Evolutionary conservation across 1,284 basidiomycete genomes (phyloP), one percentile per base, ranked within the genome.

Genomic region (Nidula niveotomentosa): DNA sequence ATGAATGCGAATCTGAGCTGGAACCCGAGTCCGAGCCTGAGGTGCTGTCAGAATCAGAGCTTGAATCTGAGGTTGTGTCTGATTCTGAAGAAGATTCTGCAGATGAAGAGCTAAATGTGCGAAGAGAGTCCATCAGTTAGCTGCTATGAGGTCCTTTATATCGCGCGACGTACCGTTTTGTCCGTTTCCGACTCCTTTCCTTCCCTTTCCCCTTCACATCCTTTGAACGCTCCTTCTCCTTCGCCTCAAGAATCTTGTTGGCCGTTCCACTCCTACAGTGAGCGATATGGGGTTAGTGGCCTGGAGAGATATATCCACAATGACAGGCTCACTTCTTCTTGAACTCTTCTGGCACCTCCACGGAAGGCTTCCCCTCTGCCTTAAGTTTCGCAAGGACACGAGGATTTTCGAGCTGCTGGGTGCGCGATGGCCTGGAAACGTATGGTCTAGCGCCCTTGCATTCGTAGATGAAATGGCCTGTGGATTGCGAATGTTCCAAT

Each of bases 311-410:
- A 45, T 6, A 35, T 8, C 17, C 3, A 34, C 36, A 17, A 43
- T 18, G 30, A 39, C 44, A 4, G 37, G 76, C 81, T 43, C 55
- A 91, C 90, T 88, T 88, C 59, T 72, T 81, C 76, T 84, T 90
- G 69, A 92, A 91, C 67, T 92, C 90, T 57, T 91, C 90, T 6
- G 90, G 90, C 9, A 91, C 83, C 60, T 90, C 88, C 0, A 88
- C 82, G 6, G 83, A 84, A 5, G 90, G 88, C 56, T 85, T 84
- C 10, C 84, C 84, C 1, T 83, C 81, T 0, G 76, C 73, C 67
- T 84, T 88, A 44, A 88, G 68, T 65, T 90, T 90, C 8, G 84
- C 79, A 6, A 88, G 70, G 2, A 82, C 51, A 15, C 69, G 75
- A 2, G 90, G 89, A 52, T 91, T 90, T 64, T 91, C 88, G 18